phyloP scores from a whole-genome alignment of 495 filamentous ascomycete species.

The Talaromyces wortmannii region DNA sequence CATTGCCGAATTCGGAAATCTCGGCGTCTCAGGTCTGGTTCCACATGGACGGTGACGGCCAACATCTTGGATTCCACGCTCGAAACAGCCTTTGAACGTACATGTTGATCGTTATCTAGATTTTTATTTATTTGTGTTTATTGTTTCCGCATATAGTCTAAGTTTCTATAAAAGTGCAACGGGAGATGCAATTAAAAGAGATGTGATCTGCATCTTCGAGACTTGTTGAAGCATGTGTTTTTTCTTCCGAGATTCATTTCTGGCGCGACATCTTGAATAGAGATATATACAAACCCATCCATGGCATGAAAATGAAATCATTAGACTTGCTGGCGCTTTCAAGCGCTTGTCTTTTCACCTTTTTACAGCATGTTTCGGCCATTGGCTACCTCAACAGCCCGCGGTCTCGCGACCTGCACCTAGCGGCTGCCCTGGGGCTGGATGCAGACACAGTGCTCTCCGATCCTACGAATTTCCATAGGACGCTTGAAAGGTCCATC shows the following conservation, averaged over 20 bases:
- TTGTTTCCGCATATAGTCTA: background rate
- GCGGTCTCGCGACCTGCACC: constrained; percentile 12
- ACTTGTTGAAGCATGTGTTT: no score
- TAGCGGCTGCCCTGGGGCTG: constrained; percentile 18
- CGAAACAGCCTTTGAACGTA: background rate
- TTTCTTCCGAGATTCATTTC: background rate
- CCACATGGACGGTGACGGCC: background rate
- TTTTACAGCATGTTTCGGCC: background rate
- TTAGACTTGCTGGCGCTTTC: background rate
- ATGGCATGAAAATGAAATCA: background rate
- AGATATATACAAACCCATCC: background rate
- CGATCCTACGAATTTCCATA: constrained; percentile 3
- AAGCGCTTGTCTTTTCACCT: background rate
- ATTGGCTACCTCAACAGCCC: constrained; percentile 6
- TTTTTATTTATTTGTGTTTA: background rate
- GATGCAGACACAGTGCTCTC: constrained; percentile 13
- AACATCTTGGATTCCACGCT: background rate
- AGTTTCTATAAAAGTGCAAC: background rate
- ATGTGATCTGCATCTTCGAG: no score
- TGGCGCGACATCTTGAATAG: background rate
- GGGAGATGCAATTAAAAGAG: no score
- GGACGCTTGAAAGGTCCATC: constrained; percentile 2
- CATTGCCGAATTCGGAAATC: background rate
- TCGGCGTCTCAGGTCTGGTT: background rate
- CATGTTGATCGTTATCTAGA: background rate